These are phyloP conservation scores for Amanita muscaria DNA, from an alignment of 768 basidiomycete species.

Conservation along the genomic window DNA sequence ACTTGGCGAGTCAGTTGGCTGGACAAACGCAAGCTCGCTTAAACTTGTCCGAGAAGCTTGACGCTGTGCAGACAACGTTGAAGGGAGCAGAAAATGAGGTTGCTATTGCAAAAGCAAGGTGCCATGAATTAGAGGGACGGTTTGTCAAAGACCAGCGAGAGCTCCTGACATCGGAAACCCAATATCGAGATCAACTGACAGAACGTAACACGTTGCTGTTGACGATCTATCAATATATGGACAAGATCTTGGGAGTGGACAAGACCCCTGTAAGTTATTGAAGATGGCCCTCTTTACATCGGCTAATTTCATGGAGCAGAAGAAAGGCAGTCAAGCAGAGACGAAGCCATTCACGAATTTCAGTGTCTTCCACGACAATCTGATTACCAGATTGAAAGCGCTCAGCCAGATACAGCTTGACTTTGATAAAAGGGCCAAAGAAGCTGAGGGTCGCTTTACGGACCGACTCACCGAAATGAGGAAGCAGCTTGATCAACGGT, in stretches of 20 bases:
- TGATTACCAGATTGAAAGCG: conserved; percentile 78
- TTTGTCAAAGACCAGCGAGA: conserved; percentile 76
- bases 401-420: conserved; percentile 78
- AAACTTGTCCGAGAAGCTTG: conserved; percentile 87
- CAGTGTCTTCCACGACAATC: conserved; percentile 87
- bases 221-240: conserved; percentile 92
- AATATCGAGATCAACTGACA: conserved; percentile 86
- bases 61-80: conserved; percentile 50
- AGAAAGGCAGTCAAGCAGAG: conserved; percentile 67
- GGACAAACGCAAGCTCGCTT: conserved; percentile 82
- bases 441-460: conserved; percentile 60
- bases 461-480: conserved; percentile 75
- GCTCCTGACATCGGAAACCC: conserved; percentile 59
- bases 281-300: background rate
- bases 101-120: conserved; percentile 44
- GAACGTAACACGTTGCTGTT: conserved; percentile 88
- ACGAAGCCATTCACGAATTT: conserved; percentile 95
- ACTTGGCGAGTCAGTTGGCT: conserved; percentile 70
- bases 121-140: conserved; percentile 70
- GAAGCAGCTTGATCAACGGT: conserved; percentile 79
- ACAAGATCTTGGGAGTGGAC: conserved; percentile 86
- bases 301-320: conserved; percentile 31
- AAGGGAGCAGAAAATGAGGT: conserved; percentile 66
- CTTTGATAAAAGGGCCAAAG: conserved; percentile 81
- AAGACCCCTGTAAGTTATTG: conserved; percentile 60